Evolutionary conservation across 805 yeast species (phyloP), one percentile per base, ranked within the genome.

Genomic region (Wickerhamomyces subpelliculosus): DNA sequence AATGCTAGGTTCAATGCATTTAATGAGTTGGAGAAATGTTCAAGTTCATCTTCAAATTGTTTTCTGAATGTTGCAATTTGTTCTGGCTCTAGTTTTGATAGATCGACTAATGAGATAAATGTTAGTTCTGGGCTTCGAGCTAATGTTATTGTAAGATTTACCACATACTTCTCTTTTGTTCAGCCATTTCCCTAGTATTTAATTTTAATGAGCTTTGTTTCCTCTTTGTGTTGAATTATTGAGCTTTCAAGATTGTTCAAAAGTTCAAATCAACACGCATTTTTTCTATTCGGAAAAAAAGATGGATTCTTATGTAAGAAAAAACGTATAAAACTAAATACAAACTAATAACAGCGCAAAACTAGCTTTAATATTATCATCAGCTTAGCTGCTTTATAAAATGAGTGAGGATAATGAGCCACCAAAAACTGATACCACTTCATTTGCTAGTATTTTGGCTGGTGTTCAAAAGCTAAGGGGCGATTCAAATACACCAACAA

Each of bases 1-100:
- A 81, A 84, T 3, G 97, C 97, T 32, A 87, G 72, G 41, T 78
- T 77, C 30, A 93, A 71, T 5, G 96, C 95, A 47, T 79, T 82
- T 41, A 84, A 72, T 0, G 97, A 89, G 34, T 82, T 80, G 16
- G 85, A 73, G 51, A 93, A 78, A 54, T 89, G 96, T 50, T 84
- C 85, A 28, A 89, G 67, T 57, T 93, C 98, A 51, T 78, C 80
- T 48, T 86, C 90, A 18, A 93, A 72, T 52, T 82, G 84, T 47
- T 80, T 80, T 49, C 93, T 84, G 58, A 93, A 78, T 47, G 86
- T 89, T 22, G 78, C 67, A 35, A 93, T 70, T 60, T 93, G 97
- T 55, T 87, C 90, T 2, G 94, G 84, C 34, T 78, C 78, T 38
- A 93, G 73, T 49, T 76, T 71, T 16, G 76, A 67, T 48, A 87